phyloP scores from a whole-genome alignment of 768 basidiomycete genomes.

The Phanerodontia chrysosporium region DNA sequence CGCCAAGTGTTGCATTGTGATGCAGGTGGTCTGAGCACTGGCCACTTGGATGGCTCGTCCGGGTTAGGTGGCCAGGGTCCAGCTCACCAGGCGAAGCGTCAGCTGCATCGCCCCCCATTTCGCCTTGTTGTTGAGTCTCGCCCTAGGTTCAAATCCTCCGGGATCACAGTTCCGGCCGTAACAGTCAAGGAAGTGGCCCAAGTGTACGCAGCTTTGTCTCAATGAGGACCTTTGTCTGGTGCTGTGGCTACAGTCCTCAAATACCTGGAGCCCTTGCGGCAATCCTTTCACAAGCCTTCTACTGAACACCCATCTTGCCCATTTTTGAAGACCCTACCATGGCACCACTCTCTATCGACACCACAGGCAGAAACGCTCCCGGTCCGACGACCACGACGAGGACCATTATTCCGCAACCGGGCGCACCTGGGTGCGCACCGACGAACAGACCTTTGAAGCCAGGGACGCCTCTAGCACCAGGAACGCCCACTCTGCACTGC shows the following conservation, averaged over 20 bases:
- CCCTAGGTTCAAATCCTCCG: too few relatives aligned
- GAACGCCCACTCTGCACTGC: not conserved
- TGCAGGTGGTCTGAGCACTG: too few relatives aligned
- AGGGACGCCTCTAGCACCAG: not conserved
- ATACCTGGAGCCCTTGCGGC: too few relatives aligned
- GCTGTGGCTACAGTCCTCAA: too few relatives aligned
- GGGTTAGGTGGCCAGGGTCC: too few relatives aligned
- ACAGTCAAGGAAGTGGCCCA: too few relatives aligned
- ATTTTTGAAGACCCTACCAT: not conserved
- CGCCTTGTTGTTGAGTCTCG: too few relatives aligned
- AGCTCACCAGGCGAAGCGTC: constrained; percentile 19
- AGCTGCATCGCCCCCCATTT: constrained; percentile 24
- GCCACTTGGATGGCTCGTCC: too few relatives aligned
- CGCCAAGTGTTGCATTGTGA: too few relatives aligned
- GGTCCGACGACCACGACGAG: not conserved
- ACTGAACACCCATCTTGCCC: not conserved
- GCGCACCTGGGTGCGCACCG: not conserved
- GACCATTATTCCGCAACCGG: not conserved
- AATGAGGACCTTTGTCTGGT: too few relatives aligned
- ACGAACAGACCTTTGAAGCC: not conserved
- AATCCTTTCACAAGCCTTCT: not conserved
- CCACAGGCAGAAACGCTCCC: not conserved
- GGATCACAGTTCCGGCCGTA: too few relatives aligned
- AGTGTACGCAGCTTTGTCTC: too few relatives aligned
- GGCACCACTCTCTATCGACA: not conserved